These are phyloP conservation scores for Astrephomene gubernaculifera DNA, from an alignment of 139 green algal genomes.

Conservation along the genomic window DNA sequence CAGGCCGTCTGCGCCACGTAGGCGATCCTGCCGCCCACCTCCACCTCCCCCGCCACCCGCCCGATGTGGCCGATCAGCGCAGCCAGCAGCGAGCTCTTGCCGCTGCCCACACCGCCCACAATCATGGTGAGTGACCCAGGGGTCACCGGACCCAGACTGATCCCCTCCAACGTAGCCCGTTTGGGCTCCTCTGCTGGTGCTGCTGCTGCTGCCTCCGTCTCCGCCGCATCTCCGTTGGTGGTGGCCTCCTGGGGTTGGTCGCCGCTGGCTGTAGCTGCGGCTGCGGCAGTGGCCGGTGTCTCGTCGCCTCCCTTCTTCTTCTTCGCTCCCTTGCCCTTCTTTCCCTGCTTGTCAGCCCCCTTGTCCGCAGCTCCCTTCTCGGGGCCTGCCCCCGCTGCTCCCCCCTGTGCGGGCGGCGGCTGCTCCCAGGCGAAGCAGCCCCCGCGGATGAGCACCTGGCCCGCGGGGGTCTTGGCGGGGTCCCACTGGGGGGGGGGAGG, in stretches of 20 bases:
- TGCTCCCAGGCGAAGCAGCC: conserved; percentile 65
- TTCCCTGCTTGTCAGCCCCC: no score
- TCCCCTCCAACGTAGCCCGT: conserved; percentile 63
- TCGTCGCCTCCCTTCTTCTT: no score
- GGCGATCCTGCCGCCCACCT: conserved; percentile 72
- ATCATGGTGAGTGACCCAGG: conserved; percentile 79
- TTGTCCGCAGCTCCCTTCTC: no score
- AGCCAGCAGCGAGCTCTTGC: conserved; percentile 83
- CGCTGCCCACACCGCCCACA: conserved; percentile 85
- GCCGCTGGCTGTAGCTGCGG: no score
- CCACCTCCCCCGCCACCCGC: conserved; percentile 48
- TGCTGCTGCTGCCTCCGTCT: no score
- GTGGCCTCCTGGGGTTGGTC: no score
- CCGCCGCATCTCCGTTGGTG: no score
- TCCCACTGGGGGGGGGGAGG: background rate
- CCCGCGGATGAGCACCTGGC: conserved; percentile 19
- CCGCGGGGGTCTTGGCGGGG: conserved; percentile 24
- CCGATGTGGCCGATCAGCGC: conserved; percentile 85
- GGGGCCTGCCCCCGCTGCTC: no score
- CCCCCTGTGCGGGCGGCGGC: no score
- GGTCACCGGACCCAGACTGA: background rate
- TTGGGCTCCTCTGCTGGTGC: no score
- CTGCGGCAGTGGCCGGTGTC: no score
- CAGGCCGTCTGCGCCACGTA: conserved; percentile 90
- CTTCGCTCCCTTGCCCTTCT: no score